Evolutionary conservation across 805 yeast genomes (phyloP), one percentile per base, ranked within the genome.

Genomic region (Wickerhamiella sergipiensis): DNA sequence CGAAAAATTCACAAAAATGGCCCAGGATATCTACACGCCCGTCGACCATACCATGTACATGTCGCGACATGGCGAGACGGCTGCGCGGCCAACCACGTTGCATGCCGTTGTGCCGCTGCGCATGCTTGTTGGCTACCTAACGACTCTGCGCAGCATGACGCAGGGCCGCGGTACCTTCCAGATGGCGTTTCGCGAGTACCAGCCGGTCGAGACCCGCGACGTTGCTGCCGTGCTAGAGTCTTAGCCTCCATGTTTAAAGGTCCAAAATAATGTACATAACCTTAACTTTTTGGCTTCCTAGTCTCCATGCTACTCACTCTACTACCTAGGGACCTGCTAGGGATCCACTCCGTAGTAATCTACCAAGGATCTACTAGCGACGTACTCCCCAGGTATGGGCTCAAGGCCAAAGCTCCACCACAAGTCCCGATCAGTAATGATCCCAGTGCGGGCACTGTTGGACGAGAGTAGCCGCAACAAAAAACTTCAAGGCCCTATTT

Each of bases 81-180:
- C 61, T 56, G 51, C 53, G 7, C 46, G 51, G 15, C 55, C 53
- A 1, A 50, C 54, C 22, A 67, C 75, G 7, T 77, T 92, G 33
- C 70, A 70, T n/a, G 95, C 96, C 0, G 77, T 75, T 48, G 89
- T 88, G 0, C 97, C 98, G 3, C 70, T 92, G 61, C 75, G 81
- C 53, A 94, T 83, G 54, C 88, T 92, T 95, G 77, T 88, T 46
- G 95, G 97, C 0, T 92, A 92, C 64, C 72, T 87, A 52, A 78
- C 81, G 10, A 78, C 77, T 54, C 69, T 92, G 45, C 69, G 97
- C 59, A 81, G 92, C 38, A 69, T 88, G 58, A 89, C 97, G 0
- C 88, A 87, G 61, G 98, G 98, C 1, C 73, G 95, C 43, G 95
- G 89, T 2, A 76, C 80, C 1, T 88, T 85, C 64, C 79, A 79